phyloP scores from a whole-genome alignment of 768 basidiomycete genomes.

The Sarcodon aspratus region DNA sequence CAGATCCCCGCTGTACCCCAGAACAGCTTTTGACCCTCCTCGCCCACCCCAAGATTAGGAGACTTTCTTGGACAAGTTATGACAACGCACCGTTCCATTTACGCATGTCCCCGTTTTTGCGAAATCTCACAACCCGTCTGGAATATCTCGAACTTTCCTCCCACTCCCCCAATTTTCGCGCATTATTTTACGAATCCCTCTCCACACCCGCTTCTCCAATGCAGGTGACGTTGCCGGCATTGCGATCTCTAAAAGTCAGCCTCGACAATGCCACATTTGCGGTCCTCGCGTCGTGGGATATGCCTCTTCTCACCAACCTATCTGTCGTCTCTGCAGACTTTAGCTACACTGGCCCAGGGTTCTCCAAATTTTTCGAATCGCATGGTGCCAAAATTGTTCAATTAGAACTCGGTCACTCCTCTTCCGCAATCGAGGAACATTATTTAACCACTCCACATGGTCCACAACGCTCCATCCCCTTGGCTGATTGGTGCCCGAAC shows the following conservation, averaged over 20 bases:
- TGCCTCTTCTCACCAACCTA: conserved; percentile 52
- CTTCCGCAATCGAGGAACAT: conserved; percentile 54
- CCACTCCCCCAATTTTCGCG: conserved; percentile 33
- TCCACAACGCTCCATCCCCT: conserved; percentile 26
- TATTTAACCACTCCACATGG: conserved; percentile 37
- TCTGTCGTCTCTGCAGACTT: conserved; percentile 65
- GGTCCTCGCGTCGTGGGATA: conserved; percentile 53
- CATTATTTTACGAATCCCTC: conserved; percentile 13
- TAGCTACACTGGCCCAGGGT: conserved; percentile 54
- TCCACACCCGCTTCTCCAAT: conserved; percentile 6
- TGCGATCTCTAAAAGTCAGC: conserved; percentile 59
- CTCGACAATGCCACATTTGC: conserved; percentile 64
- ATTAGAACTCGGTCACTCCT: conserved; percentile 65
- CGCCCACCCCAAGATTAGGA: conserved; percentile 42
- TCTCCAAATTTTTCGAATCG: conserved; percentile 50
- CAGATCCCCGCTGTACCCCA: conserved; percentile 35
- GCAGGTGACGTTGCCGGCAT: conserved; percentile 41
- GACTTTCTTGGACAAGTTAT: conserved; percentile 66
- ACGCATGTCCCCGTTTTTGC: conserved; percentile 42
- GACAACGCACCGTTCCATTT: conserved; percentile 48
- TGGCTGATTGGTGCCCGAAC: conserved; percentile 63
- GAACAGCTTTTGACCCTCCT: conserved; percentile 50
- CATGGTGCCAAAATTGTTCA: conserved; percentile 53
- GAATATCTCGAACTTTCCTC: conserved; percentile 64
- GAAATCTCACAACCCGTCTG: conserved; percentile 37